Base-by-base conservation (phyloP, 2,329 filamentous ascomycete genomes). In the Aspergillus floridensis region DNA sequence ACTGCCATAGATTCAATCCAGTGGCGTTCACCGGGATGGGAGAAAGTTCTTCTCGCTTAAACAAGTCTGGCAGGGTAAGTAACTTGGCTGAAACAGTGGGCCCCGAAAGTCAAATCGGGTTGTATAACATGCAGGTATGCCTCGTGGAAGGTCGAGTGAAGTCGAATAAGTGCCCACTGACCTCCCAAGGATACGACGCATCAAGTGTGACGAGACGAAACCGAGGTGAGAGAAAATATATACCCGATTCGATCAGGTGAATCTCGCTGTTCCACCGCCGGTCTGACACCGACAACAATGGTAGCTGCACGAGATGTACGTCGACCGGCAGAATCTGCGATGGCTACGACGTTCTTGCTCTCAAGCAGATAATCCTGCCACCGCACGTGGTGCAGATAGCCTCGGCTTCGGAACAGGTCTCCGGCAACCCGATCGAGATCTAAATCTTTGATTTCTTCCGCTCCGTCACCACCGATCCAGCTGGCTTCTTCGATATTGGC, bases 151-250 rank as follows among this genome's bases (percentile, higher is more conserved):
- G 16, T 48, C 16, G 16, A 22, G 0, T 32, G 29, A 24, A 2
- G 5, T 4, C 11, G 32, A 35, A 12, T 49, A 22, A 22, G 29
- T 11, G 22, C 7, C 22, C 16, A 16, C 11, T 56, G 35, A 56
- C 21, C 10, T 4, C 4, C 5, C 19, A 14, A 58, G 56, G n/a
- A 47, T 53, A 21, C 49, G 56, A 22, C 52, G 31, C n/a, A 31
- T 58, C 7, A 58, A 58, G 47, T 58, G 56, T 49, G 56, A 58
- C 29, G 56, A 58, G 21, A 32, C 31, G 8, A 58, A 58, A 14
- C 56, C 41, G 29, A 47, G 41, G 56, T 57, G 24, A 53, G 56
- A 22, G 56, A 21, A 19, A 2, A 2, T 1, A 26, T 26, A 22
- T 29, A 14, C 4, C 19, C n/a, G 11, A 5, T 26, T 24, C 12